These are phyloP conservation scores for Fomitopsis pulvina DNA, from an alignment of 768 basidiomycete species.

Conservation along the genomic window DNA sequence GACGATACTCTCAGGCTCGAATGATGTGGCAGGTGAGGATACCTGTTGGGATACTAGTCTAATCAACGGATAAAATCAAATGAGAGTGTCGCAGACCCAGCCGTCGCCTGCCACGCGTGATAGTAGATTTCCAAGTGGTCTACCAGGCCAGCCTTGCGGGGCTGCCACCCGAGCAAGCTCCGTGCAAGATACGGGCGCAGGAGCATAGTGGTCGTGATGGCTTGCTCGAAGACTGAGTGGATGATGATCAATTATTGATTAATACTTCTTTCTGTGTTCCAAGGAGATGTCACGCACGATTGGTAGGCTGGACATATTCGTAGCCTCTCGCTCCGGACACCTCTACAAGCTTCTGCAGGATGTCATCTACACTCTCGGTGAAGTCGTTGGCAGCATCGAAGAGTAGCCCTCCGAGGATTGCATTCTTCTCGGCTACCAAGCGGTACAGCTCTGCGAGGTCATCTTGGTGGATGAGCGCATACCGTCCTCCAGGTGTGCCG, in stretches of 20 bases:
- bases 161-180: constrained; percentile 37
- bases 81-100: constrained; percentile 1
- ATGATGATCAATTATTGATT: neutral
- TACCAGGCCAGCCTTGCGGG: constrained; percentile 33
- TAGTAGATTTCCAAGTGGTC: constrained; percentile 40
- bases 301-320: constrained; percentile 26
- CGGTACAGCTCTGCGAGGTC: constrained; percentile 40
- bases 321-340: constrained; percentile 33
- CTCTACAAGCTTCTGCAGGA: constrained; percentile 31
- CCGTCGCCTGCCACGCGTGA: constrained; percentile 26
- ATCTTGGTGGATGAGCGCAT: constrained; percentile 34
- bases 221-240: constrained; percentile 29
- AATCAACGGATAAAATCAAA: neutral
- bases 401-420: constrained; percentile 29
- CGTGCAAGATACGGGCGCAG: constrained; percentile 34
- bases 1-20: neutral
- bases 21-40: neutral
- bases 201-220: constrained; percentile 25
- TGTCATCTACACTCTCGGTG: constrained; percentile 34
- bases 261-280: neutral
- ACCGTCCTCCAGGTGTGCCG: constrained; percentile 30
- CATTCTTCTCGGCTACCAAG: constrained; percentile 32
- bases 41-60: neutral
- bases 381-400: constrained; percentile 35
- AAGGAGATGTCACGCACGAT: constrained; percentile 24